Evolutionary conservation across 2,329 filamentous ascomycete genomes (phyloP).

Genomic region (Hymenoscyphus fructigenus): DNA sequence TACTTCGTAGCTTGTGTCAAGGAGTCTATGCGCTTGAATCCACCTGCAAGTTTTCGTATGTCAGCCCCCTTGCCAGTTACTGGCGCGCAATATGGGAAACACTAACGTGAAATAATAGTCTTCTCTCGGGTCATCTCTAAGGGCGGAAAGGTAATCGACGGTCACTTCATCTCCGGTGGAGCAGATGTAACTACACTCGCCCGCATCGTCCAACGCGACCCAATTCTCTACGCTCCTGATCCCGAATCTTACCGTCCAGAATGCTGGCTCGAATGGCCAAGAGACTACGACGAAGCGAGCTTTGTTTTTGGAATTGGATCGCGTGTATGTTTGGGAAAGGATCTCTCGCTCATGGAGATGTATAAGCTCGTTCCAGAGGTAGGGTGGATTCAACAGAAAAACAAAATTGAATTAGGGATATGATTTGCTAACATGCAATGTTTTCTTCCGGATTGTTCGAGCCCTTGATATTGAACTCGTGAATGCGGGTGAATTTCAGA

Average conservation of each 20-base stretch:
- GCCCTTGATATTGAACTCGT: neutral
- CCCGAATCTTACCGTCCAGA: conserved; percentile 42
- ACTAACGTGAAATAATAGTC: neutral
- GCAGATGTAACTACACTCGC: neutral
- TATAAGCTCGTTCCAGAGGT: neutral
- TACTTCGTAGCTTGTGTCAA: conserved; percentile 37
- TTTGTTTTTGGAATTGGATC: neutral
- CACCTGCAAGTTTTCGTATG: neutral
- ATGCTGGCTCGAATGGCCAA: conserved; percentile 39
- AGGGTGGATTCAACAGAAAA: neutral
- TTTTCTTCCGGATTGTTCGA: neutral
- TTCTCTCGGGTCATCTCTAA: neutral
- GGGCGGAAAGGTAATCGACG: neutral
- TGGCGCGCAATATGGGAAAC: too few species aligned
- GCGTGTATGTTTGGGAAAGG: neutral
- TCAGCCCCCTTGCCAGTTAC: too few species aligned
- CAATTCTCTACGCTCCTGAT: conserved; percentile 40
- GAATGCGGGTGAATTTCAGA: neutral
- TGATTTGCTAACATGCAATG: neutral
- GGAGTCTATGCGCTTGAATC: neutral
- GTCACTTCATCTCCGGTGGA: neutral
- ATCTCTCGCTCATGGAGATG: neutral
- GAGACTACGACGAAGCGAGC: neutral
- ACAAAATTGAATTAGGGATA: neutral
- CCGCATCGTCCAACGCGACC: conserved; percentile 38